Evolutionary conservation across 306 rosid species (phyloP), one percentile per base, ranked within the genome.

Genomic region (Morella rubra): DNA sequence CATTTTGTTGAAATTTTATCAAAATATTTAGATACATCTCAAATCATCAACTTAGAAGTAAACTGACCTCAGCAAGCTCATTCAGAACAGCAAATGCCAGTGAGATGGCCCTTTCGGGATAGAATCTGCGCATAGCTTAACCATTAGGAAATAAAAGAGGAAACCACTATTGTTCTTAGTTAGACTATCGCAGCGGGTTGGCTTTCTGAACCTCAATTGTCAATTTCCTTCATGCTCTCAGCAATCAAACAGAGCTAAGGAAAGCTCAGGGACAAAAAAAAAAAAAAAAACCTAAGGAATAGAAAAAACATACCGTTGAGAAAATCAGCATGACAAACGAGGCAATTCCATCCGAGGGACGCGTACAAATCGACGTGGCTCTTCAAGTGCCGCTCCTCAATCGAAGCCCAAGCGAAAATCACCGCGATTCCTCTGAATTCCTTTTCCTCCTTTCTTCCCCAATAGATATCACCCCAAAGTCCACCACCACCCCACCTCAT

Each of bases 401-500:
- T 83, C 67, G 99, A 95, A 85, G 88, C 89, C 99, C 99, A 95
- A 85, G 97, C 83, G 69, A 92, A 95, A 45, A 92, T 80, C 62
- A 92, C 96, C 42, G 81, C 97, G 72, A 95, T 84, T 62, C 99
- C 98, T 87, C 81, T 88, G 74, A 82, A 88, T 75, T 69, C 87
- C 52, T 80, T 40, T 37, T 58, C 81, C 37, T 85, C 92, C 79
- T 87, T 95, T 54, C 96, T 84, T 51, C 90, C 97, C 98, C 99
- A 95, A 45, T 87, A 87, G 59, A 92, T 85, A 44, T 81, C 79
- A 49, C 89, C 89, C 40, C 84, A 89, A 76, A 72, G 72, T 18
- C 81, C 73, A 6, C 78, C 89, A 20, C 83, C 87, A 45, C 77
- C 81, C 4, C 71, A 69, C 73, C 52, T 79, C 99, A 92, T 95